These are phyloP conservation scores for Ascochyta fabae DNA, from an alignment of 2,329 filamentous ascomycete genomes.

Conservation along the genomic window DNA sequence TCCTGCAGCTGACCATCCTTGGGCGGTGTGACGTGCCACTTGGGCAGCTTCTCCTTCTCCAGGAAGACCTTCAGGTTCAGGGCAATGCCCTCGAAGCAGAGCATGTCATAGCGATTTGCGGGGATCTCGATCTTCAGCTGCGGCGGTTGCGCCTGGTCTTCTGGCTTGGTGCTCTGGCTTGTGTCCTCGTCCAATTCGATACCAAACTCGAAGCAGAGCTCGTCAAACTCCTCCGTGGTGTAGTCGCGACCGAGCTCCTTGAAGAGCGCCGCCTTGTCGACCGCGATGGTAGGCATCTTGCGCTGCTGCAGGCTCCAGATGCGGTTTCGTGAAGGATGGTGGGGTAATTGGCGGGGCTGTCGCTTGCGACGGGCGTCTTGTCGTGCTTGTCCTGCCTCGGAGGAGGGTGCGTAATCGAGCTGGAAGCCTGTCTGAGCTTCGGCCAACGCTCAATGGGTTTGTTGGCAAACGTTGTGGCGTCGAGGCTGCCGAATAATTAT, in stretches of 20 bases:
- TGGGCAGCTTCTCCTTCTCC: slow-evolving; percentile 75
- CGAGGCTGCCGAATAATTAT: slow-evolving; percentile 9
- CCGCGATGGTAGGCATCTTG: slow-evolving; percentile 93
- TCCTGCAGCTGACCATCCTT: slow-evolving; percentile 75
- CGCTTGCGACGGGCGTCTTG: slow-evolving; percentile 29
- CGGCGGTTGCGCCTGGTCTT: slow-evolving; percentile 73
- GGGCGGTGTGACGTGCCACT: slow-evolving; percentile 78
- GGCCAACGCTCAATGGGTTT: background rate
- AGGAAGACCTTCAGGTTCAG: slow-evolving; percentile 96
- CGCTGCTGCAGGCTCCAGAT: slow-evolving; percentile 19
- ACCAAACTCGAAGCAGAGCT: slow-evolving; percentile 97
- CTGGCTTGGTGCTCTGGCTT: slow-evolving; percentile 41
- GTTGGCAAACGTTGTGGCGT: slow-evolving; percentile 13
- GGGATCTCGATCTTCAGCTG: slow-evolving; percentile 98
- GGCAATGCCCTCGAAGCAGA: slow-evolving; percentile 96
- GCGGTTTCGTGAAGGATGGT: slow-evolving; percentile 28
- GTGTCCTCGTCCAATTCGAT: slow-evolving; percentile 95
- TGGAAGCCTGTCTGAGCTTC: background rate
- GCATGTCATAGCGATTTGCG: slow-evolving; percentile 91
- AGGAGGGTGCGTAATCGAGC: background rate
- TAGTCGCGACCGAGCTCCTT: slow-evolving; percentile 89
- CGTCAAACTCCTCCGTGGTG: slow-evolving; percentile 93
- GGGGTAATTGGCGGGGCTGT: slow-evolving; percentile 41
- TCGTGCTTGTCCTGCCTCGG: slow-evolving; percentile 14
- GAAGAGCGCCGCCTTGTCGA: slow-evolving; percentile 96